These are phyloP conservation scores for Salvia splendens DNA, from an alignment of 257 asterid species.

Conservation along the genomic window DNA sequence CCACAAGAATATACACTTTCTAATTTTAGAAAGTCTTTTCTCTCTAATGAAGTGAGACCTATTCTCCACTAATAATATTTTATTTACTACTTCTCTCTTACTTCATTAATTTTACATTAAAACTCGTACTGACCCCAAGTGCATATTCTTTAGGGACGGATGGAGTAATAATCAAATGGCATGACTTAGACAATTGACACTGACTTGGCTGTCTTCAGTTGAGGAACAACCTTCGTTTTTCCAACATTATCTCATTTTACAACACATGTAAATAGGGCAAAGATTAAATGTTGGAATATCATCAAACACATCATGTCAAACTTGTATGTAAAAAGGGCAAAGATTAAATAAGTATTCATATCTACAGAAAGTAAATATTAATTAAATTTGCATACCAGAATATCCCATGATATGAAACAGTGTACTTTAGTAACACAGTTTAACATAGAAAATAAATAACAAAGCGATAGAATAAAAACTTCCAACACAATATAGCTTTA, in stretches of 20 bases:
- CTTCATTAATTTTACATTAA: too few species aligned
- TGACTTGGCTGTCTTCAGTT: conserved; percentile 13
- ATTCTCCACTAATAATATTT: too few species aligned
- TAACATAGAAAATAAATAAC: neutral
- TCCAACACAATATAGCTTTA: neutral
- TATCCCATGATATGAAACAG: neutral
- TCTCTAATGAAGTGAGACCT: too few species aligned
- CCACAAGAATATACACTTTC: too few species aligned
- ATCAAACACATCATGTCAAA: neutral
- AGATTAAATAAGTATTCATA: neutral
- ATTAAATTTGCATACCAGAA: neutral
- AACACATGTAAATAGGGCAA: neutral
- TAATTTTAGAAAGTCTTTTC: too few species aligned
- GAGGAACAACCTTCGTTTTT: conserved; percentile 2
- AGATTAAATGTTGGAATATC: neutral
- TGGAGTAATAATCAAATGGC: neutral
- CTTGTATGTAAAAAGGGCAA: too few species aligned
- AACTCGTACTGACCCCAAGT: too few species aligned
- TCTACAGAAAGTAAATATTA: neutral
- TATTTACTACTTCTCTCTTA: too few species aligned
- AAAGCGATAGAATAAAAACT: neutral
- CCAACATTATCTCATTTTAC: neutral
- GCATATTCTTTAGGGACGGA: too few species aligned
- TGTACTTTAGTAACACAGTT: neutral
- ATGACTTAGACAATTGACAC: neutral